phyloP scores from a whole-genome alignment of 139 green algal genomes.

The Tetradesmus lagerheimii region DNA sequence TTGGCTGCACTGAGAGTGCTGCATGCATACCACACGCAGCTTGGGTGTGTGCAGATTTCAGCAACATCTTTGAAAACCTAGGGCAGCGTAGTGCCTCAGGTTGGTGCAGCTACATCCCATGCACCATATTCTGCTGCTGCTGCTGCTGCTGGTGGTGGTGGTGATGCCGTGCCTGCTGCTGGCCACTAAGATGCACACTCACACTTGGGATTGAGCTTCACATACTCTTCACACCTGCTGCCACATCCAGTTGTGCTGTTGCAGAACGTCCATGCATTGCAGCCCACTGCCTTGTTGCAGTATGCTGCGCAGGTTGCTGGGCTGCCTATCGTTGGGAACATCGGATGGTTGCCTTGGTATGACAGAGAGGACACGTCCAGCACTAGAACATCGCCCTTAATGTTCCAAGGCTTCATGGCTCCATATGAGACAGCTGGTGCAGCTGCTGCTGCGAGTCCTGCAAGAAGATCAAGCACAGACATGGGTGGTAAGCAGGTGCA shows the following conservation, averaged over 20 bases:
- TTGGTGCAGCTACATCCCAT: neutral
- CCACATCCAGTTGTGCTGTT: neutral
- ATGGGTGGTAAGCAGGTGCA: no score
- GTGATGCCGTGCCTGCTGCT: no score
- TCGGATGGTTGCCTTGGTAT: conserved; percentile 22
- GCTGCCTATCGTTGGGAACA: neutral
- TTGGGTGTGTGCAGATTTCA: no score
- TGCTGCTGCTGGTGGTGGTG: no score
- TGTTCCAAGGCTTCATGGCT: conserved; percentile 16
- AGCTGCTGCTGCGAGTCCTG: neutral
- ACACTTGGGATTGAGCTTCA: neutral
- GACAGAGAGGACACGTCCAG: neutral
- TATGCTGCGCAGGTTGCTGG: neutral
- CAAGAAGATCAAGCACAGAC: neutral
- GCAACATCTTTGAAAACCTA: no score
- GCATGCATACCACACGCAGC: no score
- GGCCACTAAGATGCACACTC: neutral
- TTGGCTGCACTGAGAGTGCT: no score
- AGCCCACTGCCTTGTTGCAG: neutral
- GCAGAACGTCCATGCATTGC: conserved; percentile 7
- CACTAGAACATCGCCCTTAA: conserved; percentile 13
- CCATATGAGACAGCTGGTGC: neutral
- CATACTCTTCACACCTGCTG: neutral
- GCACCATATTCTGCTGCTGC: neutral
- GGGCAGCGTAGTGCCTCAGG: no score